These are phyloP conservation scores for Calonectria pseudoreteaudii DNA, from an alignment of 2,329 filamentous ascomycete species.

Conservation along the genomic window DNA sequence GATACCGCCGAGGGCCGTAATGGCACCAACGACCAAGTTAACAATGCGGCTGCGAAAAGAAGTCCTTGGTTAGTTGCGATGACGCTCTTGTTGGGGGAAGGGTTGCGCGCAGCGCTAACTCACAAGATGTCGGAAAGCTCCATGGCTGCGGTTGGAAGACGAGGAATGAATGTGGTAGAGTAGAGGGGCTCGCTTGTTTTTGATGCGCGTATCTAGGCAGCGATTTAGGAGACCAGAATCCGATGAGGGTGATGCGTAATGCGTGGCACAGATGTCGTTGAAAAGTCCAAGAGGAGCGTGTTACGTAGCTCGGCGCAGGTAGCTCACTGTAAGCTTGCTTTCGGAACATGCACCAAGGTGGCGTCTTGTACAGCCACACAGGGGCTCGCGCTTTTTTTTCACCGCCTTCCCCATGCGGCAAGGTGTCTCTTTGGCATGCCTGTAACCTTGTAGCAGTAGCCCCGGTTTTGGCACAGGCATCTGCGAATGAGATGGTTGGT, in stretches of 20 bases:
- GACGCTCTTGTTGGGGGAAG: conserved; percentile 7
- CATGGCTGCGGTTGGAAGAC: conserved; percentile 64
- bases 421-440: neutral
- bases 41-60: conserved; percentile 80
- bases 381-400: conserved; percentile 3
- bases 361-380: conserved; percentile 25
- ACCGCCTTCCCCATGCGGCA: conserved; percentile 25
- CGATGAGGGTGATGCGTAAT: conserved; percentile 36
- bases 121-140: conserved; percentile 95
- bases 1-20: conserved; percentile 89
- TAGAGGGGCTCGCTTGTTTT: conserved; percentile 17
- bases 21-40: conserved; percentile 87
- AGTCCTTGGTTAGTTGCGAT: conserved; percentile 50
- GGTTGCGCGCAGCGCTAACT: conserved; percentile 49
- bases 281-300: conserved; percentile 37
- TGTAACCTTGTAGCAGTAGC: neutral
- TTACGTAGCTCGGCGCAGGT: conserved; percentile 33
- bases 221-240: conserved; percentile 34
- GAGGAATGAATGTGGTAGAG: conserved; percentile 22
- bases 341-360: conserved; percentile 11
- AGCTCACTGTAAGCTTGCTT: conserved; percentile 30
- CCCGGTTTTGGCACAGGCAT: conserved; percentile 12
- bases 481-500: conserved; percentile 32
- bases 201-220: conserved; percentile 35
- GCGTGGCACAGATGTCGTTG: conserved; percentile 37